Evolutionary conservation across 2,329 filamentous ascomycete genomes (phyloP), one percentile per base, ranked within the genome.

Genomic region (Sclerotinia glacialis): DNA sequence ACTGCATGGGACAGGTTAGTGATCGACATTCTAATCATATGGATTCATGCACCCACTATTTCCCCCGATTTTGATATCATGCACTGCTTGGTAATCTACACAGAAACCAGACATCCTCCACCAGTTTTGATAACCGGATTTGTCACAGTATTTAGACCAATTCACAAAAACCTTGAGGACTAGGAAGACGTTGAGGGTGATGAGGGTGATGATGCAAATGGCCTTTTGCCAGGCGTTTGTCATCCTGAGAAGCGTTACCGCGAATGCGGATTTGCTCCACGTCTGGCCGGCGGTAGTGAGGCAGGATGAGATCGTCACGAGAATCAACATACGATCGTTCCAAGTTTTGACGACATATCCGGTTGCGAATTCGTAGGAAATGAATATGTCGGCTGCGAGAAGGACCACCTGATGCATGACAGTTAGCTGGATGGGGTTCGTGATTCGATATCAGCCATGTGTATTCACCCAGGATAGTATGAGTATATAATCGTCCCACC

Each of bases 301-400:
- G 49, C 67, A 67, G 21, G 69, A 70, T n/a, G 69, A 66, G 26
- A 70, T 65, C 70, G 80, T 82, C 77, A 84, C 83, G 65, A 84
- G 75, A 69, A 83, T 83, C 71, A 82, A 81, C 82, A 83, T 83
- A 64, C 78, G 78, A 68, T 83, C 80, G 67, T 81, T 79, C 82
- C 82, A 84, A 23, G 75, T 71, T n/a, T 80, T 72, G 0, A 76
- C 72, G 6, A 82, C 78, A 68, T 83, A 83, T 61, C 81, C 82
- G 9, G 79, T 83, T 8, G 79, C 80, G 66, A 80, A 84, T 67
- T 83, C 76, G 58, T 79, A 69, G 1, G 80, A 72, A 64, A 83
- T 83, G 21, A 83, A 71, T 58, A 73, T 78, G 68, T 83, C 78
- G 72, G 80, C 83, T 47, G 74, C 72, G n/a, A 81, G 73, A 5